Base-by-base conservation (phyloP, 441 rosid species). In the Theobroma grandiflorum region DNA sequence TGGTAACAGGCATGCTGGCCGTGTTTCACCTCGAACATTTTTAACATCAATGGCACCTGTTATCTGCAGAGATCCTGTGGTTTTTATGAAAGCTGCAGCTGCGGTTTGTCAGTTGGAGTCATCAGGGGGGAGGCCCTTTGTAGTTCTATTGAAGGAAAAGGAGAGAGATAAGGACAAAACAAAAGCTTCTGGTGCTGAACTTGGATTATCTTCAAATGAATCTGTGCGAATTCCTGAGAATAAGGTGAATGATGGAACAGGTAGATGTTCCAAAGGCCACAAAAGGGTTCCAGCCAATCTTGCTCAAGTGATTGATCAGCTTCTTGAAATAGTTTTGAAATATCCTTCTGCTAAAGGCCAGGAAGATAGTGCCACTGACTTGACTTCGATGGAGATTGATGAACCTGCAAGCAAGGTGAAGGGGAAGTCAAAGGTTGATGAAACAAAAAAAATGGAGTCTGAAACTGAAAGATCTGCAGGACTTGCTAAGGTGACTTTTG, bases 381-480 rank as follows among this genome's bases (percentile, higher is more conserved):
- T 83, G 45, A 82, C 83, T 38, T 88, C 86, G 11, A 95, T 94
- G 99, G 99, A 97, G 83, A 92, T 95, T 80, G 99, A 97, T 85
- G 98, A 87, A 84, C 93, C 98, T 80, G 75, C 88, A 42, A 82
- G 85, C 78, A 95, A 90, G 88, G 90, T 92, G 72, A 97, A 97
- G 92, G 99, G 99, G 69, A 97, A 97, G 84, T 89, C 90, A 50
- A 95, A 92, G 92, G 91, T 95, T 83, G 96, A 91, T n/a, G 97
- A 92, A 69, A 84, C 89, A 37, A 87, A 82, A 85, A 85, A 93
- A 80, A 67, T 79, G 67, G 97, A 94, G 74, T 76, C 91, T 71
- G 95, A 88, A 77, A 86, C 92, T 81, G 98, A 95, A 87, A 90
- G 86, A 91, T 97, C 98, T 82, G 99, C 94, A 43, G 94, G 84